Evolutionary conservation across 202 grass and related monocot species (phyloP).

Genomic region (Schoenoplectus tabernaemontani): DNA sequence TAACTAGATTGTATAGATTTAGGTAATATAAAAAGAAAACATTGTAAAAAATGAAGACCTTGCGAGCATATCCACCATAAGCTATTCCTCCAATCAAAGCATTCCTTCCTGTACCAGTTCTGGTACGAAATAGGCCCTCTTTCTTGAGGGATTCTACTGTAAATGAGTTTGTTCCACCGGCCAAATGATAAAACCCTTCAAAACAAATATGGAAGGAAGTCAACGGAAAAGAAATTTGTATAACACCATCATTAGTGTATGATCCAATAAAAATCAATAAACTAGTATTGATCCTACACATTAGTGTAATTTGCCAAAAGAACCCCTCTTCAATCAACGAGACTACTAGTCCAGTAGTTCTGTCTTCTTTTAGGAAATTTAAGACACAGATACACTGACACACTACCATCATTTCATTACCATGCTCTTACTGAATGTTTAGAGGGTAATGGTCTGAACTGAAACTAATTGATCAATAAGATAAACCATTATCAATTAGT

Average conservation of each 20-base stretch:
- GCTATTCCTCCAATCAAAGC: slow-evolving; percentile 87
- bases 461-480: not conserved
- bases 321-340: not conserved
- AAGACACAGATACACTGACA: not conserved
- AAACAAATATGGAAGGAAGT: slow-evolving; percentile 22
- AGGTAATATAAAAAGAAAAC: not conserved
- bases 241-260: not conserved
- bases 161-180: slow-evolving; percentile 74
- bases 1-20: not conserved
- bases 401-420: not conserved
- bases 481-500: not conserved
- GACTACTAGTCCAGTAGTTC: not conserved
- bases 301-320: not conserved
- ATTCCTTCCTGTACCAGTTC: slow-evolving; percentile 35
- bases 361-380: not conserved
- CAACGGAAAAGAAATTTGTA: not conserved
- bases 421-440: not conserved
- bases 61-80: slow-evolving; percentile 85
- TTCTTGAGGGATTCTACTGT: slow-evolving; percentile 76
- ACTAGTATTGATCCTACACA: not conserved
- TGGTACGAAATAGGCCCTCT: slow-evolving; percentile 50
- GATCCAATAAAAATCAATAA: not conserved
- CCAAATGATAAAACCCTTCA: slow-evolving; percentile 90
- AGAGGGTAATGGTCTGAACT: not conserved
- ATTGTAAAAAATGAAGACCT: slow-evolving; percentile 36